These are phyloP conservation scores for Candida chilensis DNA, from an alignment of 805 yeast genomes.

Conservation along the genomic window DNA sequence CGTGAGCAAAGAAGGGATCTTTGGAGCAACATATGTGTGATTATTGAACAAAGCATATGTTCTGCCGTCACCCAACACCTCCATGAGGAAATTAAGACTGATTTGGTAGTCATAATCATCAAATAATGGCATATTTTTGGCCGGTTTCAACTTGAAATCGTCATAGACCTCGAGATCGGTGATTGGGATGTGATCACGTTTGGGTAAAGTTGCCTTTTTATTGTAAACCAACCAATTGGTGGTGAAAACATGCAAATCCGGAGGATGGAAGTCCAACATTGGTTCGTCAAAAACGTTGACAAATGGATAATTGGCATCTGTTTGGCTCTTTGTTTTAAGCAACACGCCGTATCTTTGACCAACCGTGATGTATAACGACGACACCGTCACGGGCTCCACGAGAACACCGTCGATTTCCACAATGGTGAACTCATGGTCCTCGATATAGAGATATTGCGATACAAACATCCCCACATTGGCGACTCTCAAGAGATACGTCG, in stretches of 20 bases:
- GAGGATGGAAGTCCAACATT: slow-evolving; percentile 67
- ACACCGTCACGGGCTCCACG: slow-evolving; percentile 47
- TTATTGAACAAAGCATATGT: slow-evolving; percentile 73
- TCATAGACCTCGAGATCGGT: slow-evolving; percentile 61
- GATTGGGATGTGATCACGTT: no score
- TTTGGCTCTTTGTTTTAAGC: slow-evolving; percentile 40
- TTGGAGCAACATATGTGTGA: slow-evolving; percentile 54
- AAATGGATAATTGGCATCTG: slow-evolving; percentile 44
- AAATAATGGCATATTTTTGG: slow-evolving; percentile 35
- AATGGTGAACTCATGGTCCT: slow-evolving; percentile 62
- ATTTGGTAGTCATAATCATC: slow-evolving; percentile 57
- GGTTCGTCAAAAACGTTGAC: slow-evolving; percentile 53
- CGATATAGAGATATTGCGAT: slow-evolving; percentile 59
- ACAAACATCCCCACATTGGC: slow-evolving; percentile 66
- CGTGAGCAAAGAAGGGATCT: slow-evolving; percentile 61
- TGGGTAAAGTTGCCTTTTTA: slow-evolving; percentile 15
- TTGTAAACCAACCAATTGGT: slow-evolving; percentile 51
- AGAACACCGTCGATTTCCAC: slow-evolving; percentile 73
- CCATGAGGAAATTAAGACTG: slow-evolving; percentile 53
- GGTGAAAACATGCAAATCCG: slow-evolving; percentile 41
- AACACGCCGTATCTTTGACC: slow-evolving; percentile 79
- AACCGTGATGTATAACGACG: slow-evolving; percentile 55
- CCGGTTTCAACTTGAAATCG: slow-evolving; percentile 71
- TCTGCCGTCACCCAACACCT: slow-evolving; percentile 63
- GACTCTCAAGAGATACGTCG: slow-evolving; percentile 56